phyloP scores from a whole-genome alignment of 2,329 filamentous ascomycete species.

The Aureobasidium namibiae region DNA sequence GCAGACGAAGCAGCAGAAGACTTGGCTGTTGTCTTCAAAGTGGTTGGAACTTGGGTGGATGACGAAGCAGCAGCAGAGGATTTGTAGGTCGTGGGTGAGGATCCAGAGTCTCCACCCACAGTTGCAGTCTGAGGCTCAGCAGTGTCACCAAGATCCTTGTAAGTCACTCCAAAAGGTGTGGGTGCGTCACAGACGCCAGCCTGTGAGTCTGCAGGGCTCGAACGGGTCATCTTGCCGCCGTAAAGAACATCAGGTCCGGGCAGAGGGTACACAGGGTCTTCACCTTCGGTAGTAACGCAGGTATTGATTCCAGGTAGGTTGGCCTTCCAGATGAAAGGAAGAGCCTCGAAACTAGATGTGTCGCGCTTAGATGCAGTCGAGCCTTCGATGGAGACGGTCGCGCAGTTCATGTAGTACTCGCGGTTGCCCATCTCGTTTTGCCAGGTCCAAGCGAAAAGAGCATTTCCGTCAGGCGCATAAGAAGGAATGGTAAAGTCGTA shows the following conservation, averaged over 20 bases:
- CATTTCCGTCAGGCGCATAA: conserved; percentile 52
- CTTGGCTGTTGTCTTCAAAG: background rate
- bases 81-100: conserved; percentile 3
- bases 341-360: conserved; percentile 10
- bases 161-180: conserved; percentile 22
- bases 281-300: conserved; percentile 31
- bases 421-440: conserved; percentile 52
- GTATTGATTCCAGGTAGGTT: conserved; percentile 34
- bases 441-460: conserved; percentile 63
- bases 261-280: conserved; percentile 32
- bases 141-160: conserved; percentile 14
- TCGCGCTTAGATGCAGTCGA: conserved; percentile 9
- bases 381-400: conserved; percentile 52
- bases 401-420: conserved; percentile 85
- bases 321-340: conserved; percentile 37
- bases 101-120: background rate
- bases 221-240: conserved; percentile 25
- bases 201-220: conserved; percentile 17
- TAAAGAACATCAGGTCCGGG: conserved; percentile 35
- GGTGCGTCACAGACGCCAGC: conserved; percentile 25
- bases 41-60: background rate
- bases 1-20: too few relatives aligned
- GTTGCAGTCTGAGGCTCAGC: background rate
- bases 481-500: conserved; percentile 61
- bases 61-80: background rate